phyloP scores from a whole-genome alignment of 1,284 basidiomycete species.

The Clitocybe nebularis region DNA sequence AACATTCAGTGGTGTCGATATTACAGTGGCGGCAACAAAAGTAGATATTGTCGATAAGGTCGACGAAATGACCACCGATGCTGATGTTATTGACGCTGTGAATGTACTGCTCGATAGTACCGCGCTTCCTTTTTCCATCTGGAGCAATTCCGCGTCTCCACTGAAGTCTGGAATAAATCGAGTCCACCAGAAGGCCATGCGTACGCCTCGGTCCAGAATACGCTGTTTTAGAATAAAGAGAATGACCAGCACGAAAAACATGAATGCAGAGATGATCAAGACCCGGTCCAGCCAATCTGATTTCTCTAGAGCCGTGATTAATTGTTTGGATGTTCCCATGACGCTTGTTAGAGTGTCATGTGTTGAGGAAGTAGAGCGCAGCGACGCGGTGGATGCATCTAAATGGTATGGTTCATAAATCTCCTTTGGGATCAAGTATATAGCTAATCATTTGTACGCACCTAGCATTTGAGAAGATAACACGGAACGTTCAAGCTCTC shows the following conservation, averaged over 20 bases:
- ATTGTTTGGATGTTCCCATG: slow-evolving; percentile 74
- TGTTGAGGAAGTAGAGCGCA: slow-evolving; percentile 70
- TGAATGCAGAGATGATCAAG: slow-evolving; percentile 72
- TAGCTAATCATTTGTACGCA: slow-evolving; percentile 29
- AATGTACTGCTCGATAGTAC: neutral
- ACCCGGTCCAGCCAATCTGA: slow-evolving; percentile 91
- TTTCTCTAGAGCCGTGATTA: slow-evolving; percentile 83
- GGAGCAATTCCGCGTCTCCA: slow-evolving; percentile 26
- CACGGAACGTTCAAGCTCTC: slow-evolving; percentile 86
- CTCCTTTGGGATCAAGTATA: slow-evolving; percentile 5
- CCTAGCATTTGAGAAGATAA: slow-evolving; percentile 83
- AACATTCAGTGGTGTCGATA: too few relatives aligned
- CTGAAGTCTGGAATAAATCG: slow-evolving; percentile 56
- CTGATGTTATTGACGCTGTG: neutral
- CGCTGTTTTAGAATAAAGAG: slow-evolving; percentile 85
- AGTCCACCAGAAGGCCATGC: slow-evolving; percentile 78
- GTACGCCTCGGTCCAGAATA: slow-evolving; percentile 68
- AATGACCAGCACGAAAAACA: slow-evolving; percentile 82
- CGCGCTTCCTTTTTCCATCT: slow-evolving; percentile 20
- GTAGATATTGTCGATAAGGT: slow-evolving; percentile 3
- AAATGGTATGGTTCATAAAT: slow-evolving; percentile 3
- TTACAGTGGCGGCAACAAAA: too few relatives aligned
- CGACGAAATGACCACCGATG: slow-evolving; percentile 6
- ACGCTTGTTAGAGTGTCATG: slow-evolving; percentile 77
- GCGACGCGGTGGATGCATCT: slow-evolving; percentile 79